A percentile compares a stretch with the other conserved stretches of the same genome.
phyloP scores from a whole-genome alignment of 768 basidiomycete genomes.

The Suillus sp. region DNA sequence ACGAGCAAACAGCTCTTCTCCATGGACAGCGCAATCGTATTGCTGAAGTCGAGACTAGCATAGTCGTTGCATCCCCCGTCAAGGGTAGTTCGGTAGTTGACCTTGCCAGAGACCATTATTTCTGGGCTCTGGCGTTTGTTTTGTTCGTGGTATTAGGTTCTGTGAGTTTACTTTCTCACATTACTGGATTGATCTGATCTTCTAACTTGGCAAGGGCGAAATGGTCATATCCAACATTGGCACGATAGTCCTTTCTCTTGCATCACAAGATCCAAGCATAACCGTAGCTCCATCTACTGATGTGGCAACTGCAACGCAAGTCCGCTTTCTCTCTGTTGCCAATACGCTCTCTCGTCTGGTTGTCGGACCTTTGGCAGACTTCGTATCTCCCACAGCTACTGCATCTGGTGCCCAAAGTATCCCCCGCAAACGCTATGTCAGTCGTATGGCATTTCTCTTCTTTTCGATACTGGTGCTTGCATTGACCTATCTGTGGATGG shows the following conservation, averaged over 20 bases:
- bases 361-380: slow-evolving; percentile 71
- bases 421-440: slow-evolving; percentile 55
- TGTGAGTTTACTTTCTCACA: slow-evolving; percentile 44
- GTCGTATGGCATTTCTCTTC: slow-evolving; percentile 62
- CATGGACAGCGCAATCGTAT: slow-evolving; percentile 17
- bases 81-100: slow-evolving; percentile 36
- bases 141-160: slow-evolving; percentile 62
- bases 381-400: slow-evolving; percentile 62
- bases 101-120: slow-evolving; percentile 55
- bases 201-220: slow-evolving; percentile 51
- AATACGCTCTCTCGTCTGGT: slow-evolving; percentile 74
- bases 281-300: slow-evolving; percentile 30
- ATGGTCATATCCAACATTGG: slow-evolving; percentile 87
- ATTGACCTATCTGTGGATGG: slow-evolving; percentile 58
- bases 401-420: slow-evolving; percentile 39
- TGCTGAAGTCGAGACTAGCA: slow-evolving; percentile 23
- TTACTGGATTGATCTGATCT: background rate
- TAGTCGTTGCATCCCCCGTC: slow-evolving; percentile 24
- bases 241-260: slow-evolving; percentile 69
- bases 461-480: slow-evolving; percentile 50
- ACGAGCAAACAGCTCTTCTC: slow-evolving; percentile 36
- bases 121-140: slow-evolving; percentile 63
- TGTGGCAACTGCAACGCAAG: slow-evolving; percentile 58
- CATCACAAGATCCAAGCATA: slow-evolving; percentile 28
- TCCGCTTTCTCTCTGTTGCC: slow-evolving; percentile 65